A percentile compares a stretch with the other conserved stretches of the same genome.
These are phyloP conservation scores for Metroxylon sagu DNA, from an alignment of 176 grass and related monocot species.

Conservation along the genomic window DNA sequence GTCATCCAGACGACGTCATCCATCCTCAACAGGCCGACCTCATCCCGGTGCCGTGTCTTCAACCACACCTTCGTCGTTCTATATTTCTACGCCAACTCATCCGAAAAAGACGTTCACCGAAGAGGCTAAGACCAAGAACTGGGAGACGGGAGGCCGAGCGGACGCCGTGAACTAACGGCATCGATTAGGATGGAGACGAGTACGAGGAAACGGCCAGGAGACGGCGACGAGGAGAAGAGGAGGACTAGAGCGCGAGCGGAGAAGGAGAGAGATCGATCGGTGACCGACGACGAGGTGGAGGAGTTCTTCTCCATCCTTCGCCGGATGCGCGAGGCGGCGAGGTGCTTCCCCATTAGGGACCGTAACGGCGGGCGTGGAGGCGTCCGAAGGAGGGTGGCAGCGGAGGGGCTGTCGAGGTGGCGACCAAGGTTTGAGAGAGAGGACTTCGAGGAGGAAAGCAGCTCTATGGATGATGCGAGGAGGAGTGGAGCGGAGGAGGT, in stretches of 20 bases:
- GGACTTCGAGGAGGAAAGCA: constrained; percentile 4
- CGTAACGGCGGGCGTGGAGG: background rate
- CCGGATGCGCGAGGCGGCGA: background rate
- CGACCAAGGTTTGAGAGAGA: constrained; percentile 6
- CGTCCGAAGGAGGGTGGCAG: background rate
- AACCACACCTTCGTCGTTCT: too few species aligned
- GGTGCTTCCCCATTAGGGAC: background rate
- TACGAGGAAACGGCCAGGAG: too few species aligned
- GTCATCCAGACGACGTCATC: too few species aligned
- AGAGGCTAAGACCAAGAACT: too few species aligned
- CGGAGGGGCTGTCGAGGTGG: background rate
- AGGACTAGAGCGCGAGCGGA: background rate
- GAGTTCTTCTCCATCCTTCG: constrained; percentile 12
- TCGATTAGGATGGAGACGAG: too few species aligned
- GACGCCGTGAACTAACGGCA: too few species aligned
- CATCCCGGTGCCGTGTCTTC: too few species aligned
- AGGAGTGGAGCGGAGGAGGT: background rate
- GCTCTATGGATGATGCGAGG: background rate
- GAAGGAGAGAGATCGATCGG: background rate
- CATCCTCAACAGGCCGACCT: too few species aligned
- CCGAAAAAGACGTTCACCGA: too few species aligned
- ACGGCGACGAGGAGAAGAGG: background rate
- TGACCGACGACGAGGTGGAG: constrained; percentile 13
- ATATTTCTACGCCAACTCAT: too few species aligned
- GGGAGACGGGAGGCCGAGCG: too few species aligned